Conservation (phyloP, 768 basidiomycete genomes). For the Rhodosporidiobolus sp. region DNA sequence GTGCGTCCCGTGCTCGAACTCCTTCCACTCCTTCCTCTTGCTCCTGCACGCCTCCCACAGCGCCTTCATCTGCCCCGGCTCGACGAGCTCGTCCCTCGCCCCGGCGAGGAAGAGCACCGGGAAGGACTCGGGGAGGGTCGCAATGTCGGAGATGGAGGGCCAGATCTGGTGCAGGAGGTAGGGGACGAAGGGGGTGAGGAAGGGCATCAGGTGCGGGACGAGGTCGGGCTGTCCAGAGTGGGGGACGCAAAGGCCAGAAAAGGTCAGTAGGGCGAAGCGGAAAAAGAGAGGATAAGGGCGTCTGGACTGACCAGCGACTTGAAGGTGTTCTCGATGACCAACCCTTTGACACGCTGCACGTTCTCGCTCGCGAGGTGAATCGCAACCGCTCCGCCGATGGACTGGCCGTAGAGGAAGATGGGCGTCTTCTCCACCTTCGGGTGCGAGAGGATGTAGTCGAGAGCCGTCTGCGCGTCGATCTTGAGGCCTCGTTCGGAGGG, state of each 20-base stretch:
- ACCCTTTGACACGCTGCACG: constrained; percentile 64
- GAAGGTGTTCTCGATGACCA: constrained; percentile 93
- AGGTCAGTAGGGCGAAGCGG: constrained; percentile 1
- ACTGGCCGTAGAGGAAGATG: constrained; percentile 76
- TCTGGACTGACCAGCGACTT: constrained; percentile 63
- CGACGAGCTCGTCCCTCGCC: constrained; percentile 66
- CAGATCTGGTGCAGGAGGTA: constrained; percentile 79
- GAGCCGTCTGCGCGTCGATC: constrained; percentile 69
- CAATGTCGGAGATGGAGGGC: constrained; percentile 70
- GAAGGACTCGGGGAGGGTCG: constrained; percentile 47
- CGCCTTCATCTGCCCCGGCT: constrained; percentile 69
- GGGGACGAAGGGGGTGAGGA: constrained; percentile 69
- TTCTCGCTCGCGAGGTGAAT: constrained; percentile 82
- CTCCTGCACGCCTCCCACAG: constrained; percentile 40
- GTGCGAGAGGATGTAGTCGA: constrained; percentile 69
- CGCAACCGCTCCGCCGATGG: constrained; percentile 87
- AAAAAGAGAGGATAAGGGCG: background rate
- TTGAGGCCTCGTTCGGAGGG: constrained; percentile 52
- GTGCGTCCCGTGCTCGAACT: constrained; percentile 50
- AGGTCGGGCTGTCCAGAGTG: constrained; percentile 56
- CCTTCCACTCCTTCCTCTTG: constrained; percentile 46
- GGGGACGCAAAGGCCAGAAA: background rate
- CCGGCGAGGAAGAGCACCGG: constrained; percentile 85
- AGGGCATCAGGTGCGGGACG: constrained; percentile 74
- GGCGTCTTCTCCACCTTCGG: constrained; percentile 64